Evolutionary conservation across 106 monocot genomes (phyloP).

Genomic region (Dendrobium nobile): DNA sequence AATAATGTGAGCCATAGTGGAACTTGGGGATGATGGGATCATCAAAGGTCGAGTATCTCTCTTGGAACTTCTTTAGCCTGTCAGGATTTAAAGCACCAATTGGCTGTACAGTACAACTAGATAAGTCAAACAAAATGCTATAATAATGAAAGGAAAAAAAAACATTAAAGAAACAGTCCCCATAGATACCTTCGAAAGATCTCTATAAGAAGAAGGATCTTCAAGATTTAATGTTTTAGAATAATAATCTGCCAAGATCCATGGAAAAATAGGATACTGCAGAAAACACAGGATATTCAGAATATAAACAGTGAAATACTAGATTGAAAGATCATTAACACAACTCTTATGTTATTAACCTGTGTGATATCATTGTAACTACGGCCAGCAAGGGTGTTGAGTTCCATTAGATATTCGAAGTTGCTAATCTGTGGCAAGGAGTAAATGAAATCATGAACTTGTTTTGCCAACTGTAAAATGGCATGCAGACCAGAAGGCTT

Average conservation of each 20-base stretch:
- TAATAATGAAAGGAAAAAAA: neutral
- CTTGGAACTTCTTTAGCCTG: slow-evolving; percentile 83
- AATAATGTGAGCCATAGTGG: slow-evolving; percentile 97
- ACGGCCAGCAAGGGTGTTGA: slow-evolving; percentile 88
- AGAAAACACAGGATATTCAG: slow-evolving; percentile 11
- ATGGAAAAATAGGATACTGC: slow-evolving; percentile 99
- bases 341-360: slow-evolving; percentile 25
- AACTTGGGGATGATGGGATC: slow-evolving; percentile 94
- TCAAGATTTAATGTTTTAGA: slow-evolving; percentile 67
- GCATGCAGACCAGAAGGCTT: slow-evolving; percentile 17
- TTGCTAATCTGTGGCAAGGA: slow-evolving; percentile 75
- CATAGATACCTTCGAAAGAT: slow-evolving; percentile 84
- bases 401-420: slow-evolving; percentile 99
- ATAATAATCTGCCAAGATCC: slow-evolving; percentile 84
- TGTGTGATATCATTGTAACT: slow-evolving; percentile 99
- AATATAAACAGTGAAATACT: neutral
- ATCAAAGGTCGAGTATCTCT: slow-evolving; percentile 85
- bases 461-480: neutral
- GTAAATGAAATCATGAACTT: slow-evolving; percentile 2
- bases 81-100: slow-evolving; percentile 91
- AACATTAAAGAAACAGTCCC: slow-evolving; percentile 1
- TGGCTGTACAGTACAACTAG: slow-evolving; percentile 48
- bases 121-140: slow-evolving; percentile 6
- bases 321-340: neutral
- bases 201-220: slow-evolving; percentile 69